Conservation (phyloP, 352 stramenopile genomes). For the Phytophthora foliorum region DNA sequence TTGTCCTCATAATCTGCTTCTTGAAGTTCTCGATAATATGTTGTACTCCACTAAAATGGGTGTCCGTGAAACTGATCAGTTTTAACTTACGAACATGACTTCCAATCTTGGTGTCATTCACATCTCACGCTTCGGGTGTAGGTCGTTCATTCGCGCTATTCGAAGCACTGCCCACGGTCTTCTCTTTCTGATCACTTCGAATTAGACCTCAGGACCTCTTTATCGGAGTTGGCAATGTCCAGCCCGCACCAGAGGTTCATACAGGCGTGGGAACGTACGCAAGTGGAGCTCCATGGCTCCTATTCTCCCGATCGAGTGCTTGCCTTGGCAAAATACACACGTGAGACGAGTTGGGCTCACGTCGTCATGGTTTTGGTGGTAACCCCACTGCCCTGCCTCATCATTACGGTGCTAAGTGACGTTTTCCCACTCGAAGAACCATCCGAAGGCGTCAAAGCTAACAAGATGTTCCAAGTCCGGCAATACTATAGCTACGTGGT, state of each 20-base stretch:
- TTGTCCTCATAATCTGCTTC: too few relatives aligned
- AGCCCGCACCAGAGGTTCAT: background rate
- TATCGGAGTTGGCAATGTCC: background rate
- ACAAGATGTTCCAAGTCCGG: constrained; percentile 24
- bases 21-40: too few relatives aligned
- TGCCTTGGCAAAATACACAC: constrained; percentile 11
- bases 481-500: constrained; percentile 31
- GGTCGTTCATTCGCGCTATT: too few relatives aligned
- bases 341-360: constrained; percentile 1
- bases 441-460: constrained; percentile 12
- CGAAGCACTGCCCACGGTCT: too few relatives aligned
- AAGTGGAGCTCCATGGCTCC: constrained; percentile 29
- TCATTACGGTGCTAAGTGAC: constrained; percentile 21
- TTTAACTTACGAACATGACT: too few relatives aligned
- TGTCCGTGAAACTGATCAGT: too few relatives aligned
- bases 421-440: constrained; percentile 15
- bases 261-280: constrained; percentile 6
- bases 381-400: constrained; percentile 25
- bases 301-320: constrained; percentile 21
- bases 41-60: too few relatives aligned
- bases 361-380: constrained; percentile 14
- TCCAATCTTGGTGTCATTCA: too few relatives aligned
- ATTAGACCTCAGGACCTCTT: background rate
- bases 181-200: too few relatives aligned
- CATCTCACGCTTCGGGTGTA: too few relatives aligned